These are phyloP conservation scores for Pseudocercospora fuligena DNA, from an alignment of 2,329 filamentous ascomycete genomes.

Conservation along the genomic window DNA sequence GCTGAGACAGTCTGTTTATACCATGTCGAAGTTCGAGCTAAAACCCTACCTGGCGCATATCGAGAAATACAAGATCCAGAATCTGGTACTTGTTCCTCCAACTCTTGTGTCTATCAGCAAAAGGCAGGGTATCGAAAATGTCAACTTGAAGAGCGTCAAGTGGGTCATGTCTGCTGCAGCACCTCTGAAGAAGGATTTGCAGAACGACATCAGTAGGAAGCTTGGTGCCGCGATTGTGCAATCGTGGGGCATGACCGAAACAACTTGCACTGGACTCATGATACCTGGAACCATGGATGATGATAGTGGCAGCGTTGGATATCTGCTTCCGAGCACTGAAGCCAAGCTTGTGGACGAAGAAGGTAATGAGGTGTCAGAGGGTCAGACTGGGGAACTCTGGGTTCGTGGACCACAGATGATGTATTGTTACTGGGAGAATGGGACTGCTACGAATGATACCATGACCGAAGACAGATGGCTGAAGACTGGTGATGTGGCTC, in stretches of 20 bases:
- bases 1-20: conserved; percentile 66
- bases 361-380: conserved; percentile 48
- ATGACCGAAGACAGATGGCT: conserved; percentile 45
- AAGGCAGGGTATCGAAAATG: conserved; percentile 66
- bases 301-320: conserved; percentile 51
- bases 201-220: conserved; percentile 19
- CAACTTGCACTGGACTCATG: conserved; percentile 73
- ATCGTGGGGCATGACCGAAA: conserved; percentile 78
- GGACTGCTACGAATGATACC: conserved; percentile 43
- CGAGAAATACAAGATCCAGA: conserved; percentile 70
- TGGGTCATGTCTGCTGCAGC: conserved; percentile 26
- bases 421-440: conserved; percentile 77
- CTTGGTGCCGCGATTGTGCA: conserved; percentile 19
- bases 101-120: conserved; percentile 76
- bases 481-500: conserved; percentile 42
- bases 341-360: conserved; percentile 47
- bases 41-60: conserved; percentile 57
- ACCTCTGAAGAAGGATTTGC: conserved; percentile 19
- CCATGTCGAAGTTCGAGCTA: conserved; percentile 81
- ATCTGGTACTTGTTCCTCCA: conserved; percentile 71
- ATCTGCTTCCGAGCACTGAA: conserved; percentile 45
- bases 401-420: conserved; percentile 73
- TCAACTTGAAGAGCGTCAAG: conserved; percentile 52
- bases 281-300: conserved; percentile 55
- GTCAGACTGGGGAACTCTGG: conserved; percentile 72